Evolutionary conservation across 164 flowering plant species (phyloP), one percentile per base, ranked within the genome.

Genomic region (Umbilicus rupestris): DNA sequence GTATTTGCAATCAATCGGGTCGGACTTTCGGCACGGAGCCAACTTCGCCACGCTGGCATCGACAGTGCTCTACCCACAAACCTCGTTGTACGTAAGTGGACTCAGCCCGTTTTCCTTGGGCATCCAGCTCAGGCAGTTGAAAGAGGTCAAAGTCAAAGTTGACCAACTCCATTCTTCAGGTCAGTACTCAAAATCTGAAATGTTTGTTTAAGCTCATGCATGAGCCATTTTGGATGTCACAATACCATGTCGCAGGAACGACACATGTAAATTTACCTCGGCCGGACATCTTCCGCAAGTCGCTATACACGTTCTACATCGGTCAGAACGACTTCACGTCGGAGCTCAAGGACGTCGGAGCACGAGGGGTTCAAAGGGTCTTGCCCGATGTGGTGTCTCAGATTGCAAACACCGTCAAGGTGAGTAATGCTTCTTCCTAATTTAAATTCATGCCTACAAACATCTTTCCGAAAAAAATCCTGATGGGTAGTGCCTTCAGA

Each of bases 271-370:
- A 42, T 33, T 81, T 94, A 59, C 98, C 98, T 46, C 68, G 74
- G 0, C 73, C 66, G 0, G 79, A 78, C 68, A 73, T 87, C 19
- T 85, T 87, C 33, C 84, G 87, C 16, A 89, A 81, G 66, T 84
- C 95, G 0, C 76, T 90, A 7, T 89, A 90, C 77, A 85, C 87
- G 28, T 70, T 94, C 22, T 84, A 86, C 68, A 89, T 94, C 41
- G 98, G 98, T 37, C 97, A 94, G 69, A 89, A 94, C 37, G 98
- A 94, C 68, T 87, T 94, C 80, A 87, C 98, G 1, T 81, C 85
- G 50, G 78, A 85, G 29, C 69, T 87, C 29, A 78, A 75, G 30
- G 66, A 76, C 2, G 68, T 78, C 64, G 97, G 94, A 0, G 75
- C 80, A 24, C 68, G 24, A 10, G 91, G 90, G 29, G 85, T 83